A percentile compares a stretch with the other conserved stretches of the same genome.
These are phyloP conservation scores for Pulveroboletus ravenelii DNA, from an alignment of 768 basidiomycete genomes.

Conservation along the genomic window DNA sequence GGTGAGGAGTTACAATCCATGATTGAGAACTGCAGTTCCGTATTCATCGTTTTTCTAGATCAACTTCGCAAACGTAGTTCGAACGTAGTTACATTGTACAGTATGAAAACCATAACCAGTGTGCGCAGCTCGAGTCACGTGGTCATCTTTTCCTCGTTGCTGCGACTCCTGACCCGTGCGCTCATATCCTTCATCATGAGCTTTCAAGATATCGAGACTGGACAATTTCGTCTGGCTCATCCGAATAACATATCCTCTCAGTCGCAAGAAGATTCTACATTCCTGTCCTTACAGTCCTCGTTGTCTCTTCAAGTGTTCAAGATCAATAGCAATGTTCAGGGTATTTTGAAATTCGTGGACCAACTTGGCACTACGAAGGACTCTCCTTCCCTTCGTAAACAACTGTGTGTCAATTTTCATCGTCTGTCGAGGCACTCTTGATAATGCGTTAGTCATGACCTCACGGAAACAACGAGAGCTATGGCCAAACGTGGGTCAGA, in stretches of 20 bases:
- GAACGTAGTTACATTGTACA: no score
- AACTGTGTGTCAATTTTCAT: constrained; percentile 54
- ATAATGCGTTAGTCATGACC: constrained; percentile 65
- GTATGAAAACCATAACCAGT: no score
- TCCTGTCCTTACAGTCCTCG: constrained; percentile 70
- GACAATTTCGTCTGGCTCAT: constrained; percentile 30
- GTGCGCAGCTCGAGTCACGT: constrained; percentile 6
- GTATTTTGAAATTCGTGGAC: constrained; percentile 93
- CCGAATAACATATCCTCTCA: constrained; percentile 30
- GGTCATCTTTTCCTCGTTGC: constrained; percentile 1
- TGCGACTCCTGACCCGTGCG: background rate
- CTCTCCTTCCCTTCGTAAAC: constrained; percentile 73
- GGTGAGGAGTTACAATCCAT: no score
- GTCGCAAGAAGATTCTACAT: constrained; percentile 64
- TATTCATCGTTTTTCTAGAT: no score
- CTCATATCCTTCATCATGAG: constrained; percentile 33
- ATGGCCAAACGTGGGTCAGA: constrained; percentile 94
- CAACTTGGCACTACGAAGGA: constrained; percentile 85
- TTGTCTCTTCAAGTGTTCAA: constrained; percentile 95
- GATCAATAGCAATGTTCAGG: constrained; percentile 96
- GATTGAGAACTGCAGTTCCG: no score
- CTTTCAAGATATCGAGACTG: constrained; percentile 49
- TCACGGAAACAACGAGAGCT: constrained; percentile 89
- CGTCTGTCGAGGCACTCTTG: constrained; percentile 2
- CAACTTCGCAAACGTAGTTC: no score